Conservation (phyloP, 176 grass and related monocot species). For the Guadua angustifolia region DNA sequence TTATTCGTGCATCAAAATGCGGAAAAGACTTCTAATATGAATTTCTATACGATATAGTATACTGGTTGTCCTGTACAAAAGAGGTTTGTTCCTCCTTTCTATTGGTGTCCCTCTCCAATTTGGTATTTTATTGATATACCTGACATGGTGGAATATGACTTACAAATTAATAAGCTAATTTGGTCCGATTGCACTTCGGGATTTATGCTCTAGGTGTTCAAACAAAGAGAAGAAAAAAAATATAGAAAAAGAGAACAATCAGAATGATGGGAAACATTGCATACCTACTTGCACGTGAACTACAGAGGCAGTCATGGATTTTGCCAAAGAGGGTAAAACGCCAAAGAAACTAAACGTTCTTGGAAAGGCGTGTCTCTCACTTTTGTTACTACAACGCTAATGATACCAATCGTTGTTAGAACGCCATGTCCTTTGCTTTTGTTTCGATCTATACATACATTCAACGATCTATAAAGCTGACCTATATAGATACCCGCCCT, state of each 20-base stretch:
- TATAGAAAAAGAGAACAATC: background rate
- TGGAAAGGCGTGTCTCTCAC: conserved; percentile 29
- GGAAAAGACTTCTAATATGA: background rate
- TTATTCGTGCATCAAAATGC: too few species aligned
- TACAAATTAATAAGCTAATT: background rate
- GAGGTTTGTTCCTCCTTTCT: background rate
- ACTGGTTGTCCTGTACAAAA: background rate
- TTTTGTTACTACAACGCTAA: conserved; percentile 20
- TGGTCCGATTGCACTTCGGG: background rate
- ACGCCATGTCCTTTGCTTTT: conserved; percentile 44
- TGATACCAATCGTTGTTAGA: conserved; percentile 40
- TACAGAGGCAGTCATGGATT: background rate
- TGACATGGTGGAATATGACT: background rate
- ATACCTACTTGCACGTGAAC: conserved; percentile 42
- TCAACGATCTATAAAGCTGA: conserved; percentile 1
- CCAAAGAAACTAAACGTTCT: conserved; percentile 53
- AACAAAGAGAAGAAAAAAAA: too few species aligned
- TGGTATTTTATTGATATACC: background rate
- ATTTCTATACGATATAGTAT: background rate
- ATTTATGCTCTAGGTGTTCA: background rate
- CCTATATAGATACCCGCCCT: background rate
- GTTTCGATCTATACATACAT: conserved; percentile 5
- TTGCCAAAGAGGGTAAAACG: conserved; percentile 28
- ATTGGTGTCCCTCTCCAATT: background rate
- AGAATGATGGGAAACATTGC: background rate